Base-by-base conservation (phyloP, 208 protist species). In the Crithidia sp. region DNA sequence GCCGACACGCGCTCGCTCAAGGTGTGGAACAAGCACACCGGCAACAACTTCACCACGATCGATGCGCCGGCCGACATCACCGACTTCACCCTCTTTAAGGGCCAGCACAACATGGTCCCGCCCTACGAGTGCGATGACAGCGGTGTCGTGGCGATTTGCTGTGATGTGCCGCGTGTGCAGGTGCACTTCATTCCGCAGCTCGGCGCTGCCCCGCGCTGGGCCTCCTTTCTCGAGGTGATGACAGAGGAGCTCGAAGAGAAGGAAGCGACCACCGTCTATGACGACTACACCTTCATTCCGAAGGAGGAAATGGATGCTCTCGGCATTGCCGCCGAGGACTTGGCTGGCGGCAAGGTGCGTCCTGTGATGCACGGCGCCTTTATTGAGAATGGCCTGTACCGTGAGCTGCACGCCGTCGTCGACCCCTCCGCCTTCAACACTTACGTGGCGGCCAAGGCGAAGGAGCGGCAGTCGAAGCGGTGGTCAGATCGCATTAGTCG, bases 351-450 rank as follows among this genome's bases (percentile, higher is more conserved):
- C 45, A 92, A 98, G 62, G 85, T 99, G 6, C 91, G 89, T 5
- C 93, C 98, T 7, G 97, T 99, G 71, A 99, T 99, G 98, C 98
- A 99, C 82, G 98, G 98, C 60, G 99, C 93, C 77, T 99, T 98
- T 71, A 98, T 99, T 58, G 97, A 99, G 67, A 96, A 98, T 44
- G 74, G 76, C 10, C 76, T 98, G 9, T 98, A 96, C 61, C 83
- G 90, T 40, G 86, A 96, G 77, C 81, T 95, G 37, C 91, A 88
- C 77, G 82, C 95, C 0, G 87, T 97, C 10, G 84, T 93, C 7
- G 81, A 99, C 69, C 97, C 96, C 6, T 90, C 93, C 39, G 95
- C 77, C 9, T 99, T 99, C 77, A 95, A 98, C 65, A 64, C 70
- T 10, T 93, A 94, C 69, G 56, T 92, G 28, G 76, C 81, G 40